These are phyloP conservation scores for Thelonectria discophora DNA, from an alignment of 2,329 filamentous ascomycete genomes.

Conservation along the genomic window DNA sequence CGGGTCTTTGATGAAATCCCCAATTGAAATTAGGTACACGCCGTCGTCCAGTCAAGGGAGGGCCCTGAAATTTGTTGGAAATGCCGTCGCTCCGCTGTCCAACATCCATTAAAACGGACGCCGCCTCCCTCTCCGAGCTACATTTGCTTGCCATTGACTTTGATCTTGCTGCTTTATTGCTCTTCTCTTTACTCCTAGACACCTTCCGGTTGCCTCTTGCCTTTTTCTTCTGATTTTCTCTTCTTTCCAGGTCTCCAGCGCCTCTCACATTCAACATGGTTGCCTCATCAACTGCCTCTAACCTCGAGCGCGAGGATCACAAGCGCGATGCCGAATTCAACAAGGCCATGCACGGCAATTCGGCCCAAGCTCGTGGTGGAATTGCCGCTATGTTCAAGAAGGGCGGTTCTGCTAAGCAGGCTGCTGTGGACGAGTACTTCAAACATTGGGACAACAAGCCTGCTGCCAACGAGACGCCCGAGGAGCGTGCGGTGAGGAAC, in stretches of 20 bases:
- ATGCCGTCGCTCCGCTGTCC: conserved; percentile 34
- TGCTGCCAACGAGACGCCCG: conserved; percentile 81
- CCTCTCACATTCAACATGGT: conserved; percentile 54
- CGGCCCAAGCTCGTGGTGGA: conserved; percentile 74
- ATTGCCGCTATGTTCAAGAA: conserved; percentile 88
- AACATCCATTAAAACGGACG: conserved; percentile 39
- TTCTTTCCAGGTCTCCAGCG: conserved; percentile 17
- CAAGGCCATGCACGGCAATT: conserved; percentile 82
- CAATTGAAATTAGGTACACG: conserved; percentile 41
- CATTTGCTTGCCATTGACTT: conserved; percentile 27
- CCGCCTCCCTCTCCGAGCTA: conserved; percentile 16
- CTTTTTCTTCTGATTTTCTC: conserved; percentile 24
- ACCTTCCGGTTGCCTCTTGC: conserved; percentile 11
- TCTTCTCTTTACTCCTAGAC: background rate
- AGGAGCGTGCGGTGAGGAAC: conserved; percentile 75
- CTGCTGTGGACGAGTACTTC: conserved; percentile 90
- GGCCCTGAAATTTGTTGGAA: conserved; percentile 44
- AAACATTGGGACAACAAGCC: conserved; percentile 94
- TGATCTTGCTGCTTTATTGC: conserved; percentile 12
- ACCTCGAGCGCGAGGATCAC: conserved; percentile 84
- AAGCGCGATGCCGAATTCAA: conserved; percentile 89
- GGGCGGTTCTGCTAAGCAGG: conserved; percentile 76
- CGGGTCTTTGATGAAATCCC: conserved; percentile 34
- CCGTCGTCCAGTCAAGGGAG: conserved; percentile 41
- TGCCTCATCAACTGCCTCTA: conserved; percentile 48